phyloP scores from a whole-genome alignment of 2,329 filamentous ascomycete genomes.

The Calycina marina region DNA sequence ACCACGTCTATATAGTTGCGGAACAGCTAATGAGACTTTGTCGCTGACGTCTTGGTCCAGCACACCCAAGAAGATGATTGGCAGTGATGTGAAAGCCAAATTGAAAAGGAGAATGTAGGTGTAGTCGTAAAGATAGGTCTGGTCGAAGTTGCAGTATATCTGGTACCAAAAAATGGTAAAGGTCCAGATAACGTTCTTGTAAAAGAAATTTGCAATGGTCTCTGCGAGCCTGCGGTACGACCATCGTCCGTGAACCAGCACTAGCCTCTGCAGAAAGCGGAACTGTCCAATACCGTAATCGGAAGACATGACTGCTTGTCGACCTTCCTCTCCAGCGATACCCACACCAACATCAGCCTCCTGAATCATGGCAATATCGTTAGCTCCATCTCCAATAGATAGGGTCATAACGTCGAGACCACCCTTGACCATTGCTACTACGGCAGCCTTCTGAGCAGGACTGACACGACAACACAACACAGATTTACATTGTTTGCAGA shows the following conservation, averaged over 20 bases:
- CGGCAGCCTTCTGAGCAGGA: slow-evolving; percentile 92
- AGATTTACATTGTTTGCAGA: slow-evolving; percentile 94
- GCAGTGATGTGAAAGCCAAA: slow-evolving; percentile 87
- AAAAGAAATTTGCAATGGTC: slow-evolving; percentile 97
- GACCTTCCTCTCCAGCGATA: slow-evolving; percentile 83
- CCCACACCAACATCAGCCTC: slow-evolving; percentile 94
- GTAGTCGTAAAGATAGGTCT: slow-evolving; percentile 94
- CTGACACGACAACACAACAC: slow-evolving; percentile 96
- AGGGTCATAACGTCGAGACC: slow-evolving; percentile 93
- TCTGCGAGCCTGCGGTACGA: slow-evolving; percentile 91
- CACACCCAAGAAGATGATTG: slow-evolving; percentile 90
- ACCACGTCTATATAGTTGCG: slow-evolving; percentile 85
- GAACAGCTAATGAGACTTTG: slow-evolving; percentile 82
- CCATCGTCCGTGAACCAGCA: slow-evolving; percentile 87
- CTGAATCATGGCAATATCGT: slow-evolving; percentile 96
- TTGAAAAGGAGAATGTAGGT: slow-evolving; percentile 97
- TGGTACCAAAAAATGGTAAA: slow-evolving; percentile 96
- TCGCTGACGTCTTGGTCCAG: slow-evolving; percentile 95
- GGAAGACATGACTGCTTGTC: slow-evolving; percentile 89
- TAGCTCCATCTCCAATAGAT: slow-evolving; percentile 84
- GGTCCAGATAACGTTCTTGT: slow-evolving; percentile 99
- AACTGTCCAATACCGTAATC: slow-evolving; percentile 95
- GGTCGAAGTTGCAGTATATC: slow-evolving; percentile 90
- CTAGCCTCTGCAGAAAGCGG: slow-evolving; percentile 68
- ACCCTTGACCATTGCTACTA: slow-evolving; percentile 88